Evolutionary conservation across 1,284 basidiomycete genomes (phyloP).

Genomic region (Cutaneotrichosporon sp.): DNA sequence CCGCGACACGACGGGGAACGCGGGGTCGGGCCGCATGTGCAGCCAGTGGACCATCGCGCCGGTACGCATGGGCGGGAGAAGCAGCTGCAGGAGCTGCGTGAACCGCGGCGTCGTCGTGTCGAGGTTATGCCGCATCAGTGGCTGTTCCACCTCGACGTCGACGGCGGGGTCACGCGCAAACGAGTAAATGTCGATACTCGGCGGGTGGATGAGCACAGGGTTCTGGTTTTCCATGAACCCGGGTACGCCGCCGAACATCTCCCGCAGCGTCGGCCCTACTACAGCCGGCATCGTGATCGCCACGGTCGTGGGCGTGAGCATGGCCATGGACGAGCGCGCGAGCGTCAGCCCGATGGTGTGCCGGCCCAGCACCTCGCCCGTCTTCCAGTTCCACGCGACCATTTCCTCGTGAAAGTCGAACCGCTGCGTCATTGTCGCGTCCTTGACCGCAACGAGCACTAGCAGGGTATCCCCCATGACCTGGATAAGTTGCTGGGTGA

Average conservation of each 20-base stretch:
- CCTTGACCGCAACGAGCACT: conserved; percentile 35
- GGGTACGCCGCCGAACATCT: conserved; percentile 3
- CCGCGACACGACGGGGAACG: conserved; percentile 27
- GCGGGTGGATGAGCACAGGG: conserved; percentile 16
- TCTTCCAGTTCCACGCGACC: conserved; percentile 48
- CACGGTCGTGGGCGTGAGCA: conserved; percentile 15
- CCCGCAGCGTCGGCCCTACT: background rate
- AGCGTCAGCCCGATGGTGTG: conserved; percentile 6
- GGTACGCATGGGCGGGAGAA: conserved; percentile 29
- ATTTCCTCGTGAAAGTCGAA: conserved; percentile 36
- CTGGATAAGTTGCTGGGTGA: conserved; percentile 43
- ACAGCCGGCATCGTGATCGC: conserved; percentile 8
- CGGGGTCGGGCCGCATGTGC: conserved; percentile 44
- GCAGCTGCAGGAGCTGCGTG: conserved; percentile 27
- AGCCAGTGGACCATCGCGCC: conserved; percentile 21
- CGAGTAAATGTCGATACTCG: conserved; percentile 38
- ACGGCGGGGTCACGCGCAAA: conserved; percentile 26
- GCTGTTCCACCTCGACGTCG: conserved; percentile 20
- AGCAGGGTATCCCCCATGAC: conserved; percentile 45
- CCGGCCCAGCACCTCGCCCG: conserved; percentile 34
- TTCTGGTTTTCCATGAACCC: background rate
- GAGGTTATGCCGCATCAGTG: conserved; percentile 23
- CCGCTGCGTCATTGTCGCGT: conserved; percentile 6
- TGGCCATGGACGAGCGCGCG: conserved; percentile 6
- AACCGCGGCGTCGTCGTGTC: conserved; percentile 37